phyloP scores from a whole-genome alignment of 441 rosid genomes.

The Croton laevigatus region DNA sequence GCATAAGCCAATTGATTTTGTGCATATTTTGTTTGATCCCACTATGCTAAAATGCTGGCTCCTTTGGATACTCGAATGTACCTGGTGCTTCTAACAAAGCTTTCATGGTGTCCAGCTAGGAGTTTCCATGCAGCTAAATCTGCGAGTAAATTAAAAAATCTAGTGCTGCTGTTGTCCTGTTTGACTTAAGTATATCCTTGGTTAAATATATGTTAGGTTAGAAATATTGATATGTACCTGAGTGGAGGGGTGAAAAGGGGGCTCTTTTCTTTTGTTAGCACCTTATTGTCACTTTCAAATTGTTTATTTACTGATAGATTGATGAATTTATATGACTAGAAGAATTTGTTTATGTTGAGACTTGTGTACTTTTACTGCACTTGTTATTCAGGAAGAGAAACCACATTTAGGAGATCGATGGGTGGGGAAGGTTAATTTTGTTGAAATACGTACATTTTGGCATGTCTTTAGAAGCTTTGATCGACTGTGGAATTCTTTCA shows the following conservation, averaged over 20 bases:
- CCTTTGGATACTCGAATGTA: too few relatives aligned
- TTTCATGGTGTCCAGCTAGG: too few relatives aligned
- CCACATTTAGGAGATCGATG: slow-evolving; percentile 61
- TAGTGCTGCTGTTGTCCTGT: background rate
- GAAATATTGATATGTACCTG: background rate
- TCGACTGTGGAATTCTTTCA: slow-evolving; percentile 97
- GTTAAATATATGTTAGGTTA: background rate
- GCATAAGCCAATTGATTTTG: too few relatives aligned
- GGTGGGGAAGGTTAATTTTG: slow-evolving; percentile 97
- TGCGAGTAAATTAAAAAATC: background rate
- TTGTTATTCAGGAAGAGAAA: slow-evolving; percentile 88
- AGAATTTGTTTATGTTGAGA: background rate
- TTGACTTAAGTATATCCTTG: background rate
- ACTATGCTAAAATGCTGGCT: too few relatives aligned
- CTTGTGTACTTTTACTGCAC: slow-evolving; percentile 8
- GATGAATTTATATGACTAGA: background rate
- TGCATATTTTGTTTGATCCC: too few relatives aligned
- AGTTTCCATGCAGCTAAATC: background rate
- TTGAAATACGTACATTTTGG: slow-evolving; percentile 94
- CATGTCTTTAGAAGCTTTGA: slow-evolving; percentile 97
- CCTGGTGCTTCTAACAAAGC: too few relatives aligned
- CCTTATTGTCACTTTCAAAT: background rate
- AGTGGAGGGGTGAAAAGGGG: background rate
- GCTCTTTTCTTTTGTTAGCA: background rate
- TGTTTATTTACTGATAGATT: background rate